These are phyloP conservation scores for Fagopyrum homotropicum DNA, from an alignment of 148 eudicot species.

Conservation along the genomic window DNA sequence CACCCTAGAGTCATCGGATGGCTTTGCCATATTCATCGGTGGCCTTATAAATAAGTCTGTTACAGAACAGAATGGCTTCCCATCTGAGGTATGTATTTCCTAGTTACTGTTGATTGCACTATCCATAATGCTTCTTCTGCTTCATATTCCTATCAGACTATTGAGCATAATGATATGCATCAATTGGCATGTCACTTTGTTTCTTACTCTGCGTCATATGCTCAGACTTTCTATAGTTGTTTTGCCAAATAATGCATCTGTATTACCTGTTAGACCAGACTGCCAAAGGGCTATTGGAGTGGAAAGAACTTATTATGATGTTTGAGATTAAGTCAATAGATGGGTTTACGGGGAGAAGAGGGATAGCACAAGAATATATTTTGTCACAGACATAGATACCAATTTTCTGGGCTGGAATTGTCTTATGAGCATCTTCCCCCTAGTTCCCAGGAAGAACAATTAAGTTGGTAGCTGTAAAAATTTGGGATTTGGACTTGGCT, in stretches of 20 bases:
- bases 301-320: neutral
- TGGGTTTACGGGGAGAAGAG: neutral
- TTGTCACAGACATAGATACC: neutral
- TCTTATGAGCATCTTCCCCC: no score
- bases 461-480: no score
- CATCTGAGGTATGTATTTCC: constrained; percentile 1
- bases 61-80: constrained; percentile 10
- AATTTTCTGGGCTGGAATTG: neutral
- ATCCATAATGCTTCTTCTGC: neutral
- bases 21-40: constrained; percentile 7
- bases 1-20: constrained; percentile 12
- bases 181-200: neutral
- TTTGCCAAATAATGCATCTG: no score
- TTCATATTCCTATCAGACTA: neutral
- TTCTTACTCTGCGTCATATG: neutral
- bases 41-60: neutral
- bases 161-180: neutral
- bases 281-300: neutral
- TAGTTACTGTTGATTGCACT: neutral
- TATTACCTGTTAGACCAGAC: no score
- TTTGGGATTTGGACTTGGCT: no score
- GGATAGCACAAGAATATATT: neutral
- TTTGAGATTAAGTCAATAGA: neutral
- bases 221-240: neutral
- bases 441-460: no score